phyloP scores from a whole-genome alignment of 208 protist genomes.

The Trypanosoma platydactyli region DNA sequence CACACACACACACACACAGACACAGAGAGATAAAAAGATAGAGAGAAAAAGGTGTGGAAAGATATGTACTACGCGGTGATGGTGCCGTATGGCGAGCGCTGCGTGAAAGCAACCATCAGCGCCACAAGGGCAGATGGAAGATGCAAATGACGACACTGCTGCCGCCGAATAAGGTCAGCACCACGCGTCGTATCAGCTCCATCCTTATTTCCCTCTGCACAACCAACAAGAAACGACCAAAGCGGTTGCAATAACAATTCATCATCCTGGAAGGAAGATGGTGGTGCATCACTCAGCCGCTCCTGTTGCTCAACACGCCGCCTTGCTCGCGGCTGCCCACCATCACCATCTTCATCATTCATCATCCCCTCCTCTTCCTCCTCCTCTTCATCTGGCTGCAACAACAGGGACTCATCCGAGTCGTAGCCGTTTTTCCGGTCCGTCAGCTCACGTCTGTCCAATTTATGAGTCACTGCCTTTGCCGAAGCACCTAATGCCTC shows the following conservation, averaged over 20 bases:
- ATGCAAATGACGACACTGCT: conserved; percentile 48
- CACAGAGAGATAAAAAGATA: too few relatives aligned
- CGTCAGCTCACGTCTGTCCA: conserved; percentile 17
- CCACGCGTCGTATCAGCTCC: not conserved
- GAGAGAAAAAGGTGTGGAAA: not conserved
- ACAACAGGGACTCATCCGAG: conserved; percentile 1
- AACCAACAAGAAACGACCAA: conserved; percentile 68
- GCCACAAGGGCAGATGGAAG: conserved; percentile 48
- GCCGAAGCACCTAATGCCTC: conserved; percentile 3
- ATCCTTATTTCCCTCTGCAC: conserved; percentile 44
- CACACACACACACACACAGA: not conserved
- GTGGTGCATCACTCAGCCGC: conserved; percentile 1
- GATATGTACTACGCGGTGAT: conserved; percentile 43
- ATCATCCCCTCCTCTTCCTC: conserved; percentile 7
- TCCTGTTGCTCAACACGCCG: conserved; percentile 5
- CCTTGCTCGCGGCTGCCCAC: conserved; percentile 5
- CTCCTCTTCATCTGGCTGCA: not conserved
- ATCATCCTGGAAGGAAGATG: conserved; percentile 42
- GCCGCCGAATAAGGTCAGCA: conserved; percentile 37
- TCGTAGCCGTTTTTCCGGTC: not conserved
- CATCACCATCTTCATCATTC: not conserved
- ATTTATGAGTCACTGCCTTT: conserved; percentile 10
- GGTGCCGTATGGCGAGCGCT: conserved; percentile 43
- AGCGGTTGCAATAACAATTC: conserved; percentile 50
- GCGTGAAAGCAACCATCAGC: conserved; percentile 51